Evolutionary conservation across 306 rosid genomes (phyloP).

Genomic region (Medicago lupulina): DNA sequence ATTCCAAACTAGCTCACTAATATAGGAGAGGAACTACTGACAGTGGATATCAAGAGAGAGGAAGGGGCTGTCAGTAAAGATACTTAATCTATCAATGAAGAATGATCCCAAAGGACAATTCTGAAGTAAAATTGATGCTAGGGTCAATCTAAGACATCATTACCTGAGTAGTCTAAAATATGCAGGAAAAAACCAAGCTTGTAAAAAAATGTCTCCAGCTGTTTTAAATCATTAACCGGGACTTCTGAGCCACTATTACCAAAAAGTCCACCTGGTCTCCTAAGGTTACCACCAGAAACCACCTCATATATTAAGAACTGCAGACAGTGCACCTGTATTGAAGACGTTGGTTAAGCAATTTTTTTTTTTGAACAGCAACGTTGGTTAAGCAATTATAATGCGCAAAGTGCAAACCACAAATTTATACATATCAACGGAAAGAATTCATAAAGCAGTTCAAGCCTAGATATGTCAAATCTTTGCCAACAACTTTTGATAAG

Average conservation of each 20-base stretch:
- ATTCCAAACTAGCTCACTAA: slow-evolving; percentile 38
- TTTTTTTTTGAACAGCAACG: too few species aligned
- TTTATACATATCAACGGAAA: slow-evolving; percentile 21
- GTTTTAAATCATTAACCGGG: slow-evolving; percentile 90
- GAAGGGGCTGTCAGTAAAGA: slow-evolving; percentile 34
- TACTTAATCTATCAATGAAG: slow-evolving; percentile 32
- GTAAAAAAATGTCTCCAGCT: slow-evolving; percentile 89
- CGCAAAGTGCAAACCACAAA: slow-evolving; percentile 16
- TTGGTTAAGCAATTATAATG: slow-evolving; percentile 37
- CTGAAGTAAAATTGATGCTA: slow-evolving; percentile 35
- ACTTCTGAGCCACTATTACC: slow-evolving; percentile 96
- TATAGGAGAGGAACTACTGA: slow-evolving; percentile 31
- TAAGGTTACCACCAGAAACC: slow-evolving; percentile 97
- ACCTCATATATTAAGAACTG: slow-evolving; percentile 96
- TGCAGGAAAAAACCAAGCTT: slow-evolving; percentile 96
- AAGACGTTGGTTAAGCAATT: slow-evolving; percentile 47
- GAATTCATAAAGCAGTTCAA: slow-evolving; percentile 27
- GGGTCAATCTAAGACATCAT: slow-evolving; percentile 37
- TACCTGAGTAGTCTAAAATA: slow-evolving; percentile 93
- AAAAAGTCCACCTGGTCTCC: slow-evolving; percentile 99
- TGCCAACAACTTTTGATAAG: slow-evolving; percentile 27
- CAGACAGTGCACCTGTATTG: slow-evolving; percentile 88
- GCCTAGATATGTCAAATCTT: slow-evolving; percentile 30
- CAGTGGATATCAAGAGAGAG: slow-evolving; percentile 22
- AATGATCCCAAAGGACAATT: slow-evolving; percentile 30